Base-by-base conservation (phyloP, 257 asterid genomes). In the Fraxinus excelsior region DNA sequence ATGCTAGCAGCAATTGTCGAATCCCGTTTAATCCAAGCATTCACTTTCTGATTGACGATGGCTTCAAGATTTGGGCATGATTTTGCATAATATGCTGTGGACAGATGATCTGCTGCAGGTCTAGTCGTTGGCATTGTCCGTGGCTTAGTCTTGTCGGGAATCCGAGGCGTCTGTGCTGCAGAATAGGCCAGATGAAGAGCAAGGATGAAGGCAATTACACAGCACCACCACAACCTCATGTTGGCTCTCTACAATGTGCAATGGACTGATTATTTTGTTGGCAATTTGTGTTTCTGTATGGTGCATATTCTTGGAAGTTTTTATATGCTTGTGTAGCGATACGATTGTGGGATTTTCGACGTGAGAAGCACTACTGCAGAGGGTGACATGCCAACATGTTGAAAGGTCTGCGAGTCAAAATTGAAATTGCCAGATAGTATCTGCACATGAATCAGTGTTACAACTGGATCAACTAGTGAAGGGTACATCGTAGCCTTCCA, bases 1-100 rank as follows among this genome's bases (percentile, higher is more conserved):
- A 94, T 82, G 76, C 88, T 82, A 3, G 98, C 83, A 70, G 96
- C 98, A 78, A 94, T 46, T 0, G 96, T 86, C 80, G 70, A 66
- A 62, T 94, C 98, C 10, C 12, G 75, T 62, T 76, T 72, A 75
- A 89, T 74, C 98, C 96, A 91, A 18, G 87, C 80, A 2, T 25
- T 75, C 67, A 92, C 74, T 82, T 79, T 92, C 1, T 80, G 77
- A 2, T 84, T 79, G 81, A 94, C 82, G 38, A 92, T 91, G 80
- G 29, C 10, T 71, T 94, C 96, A 21, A 86, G 79, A 4, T 85
- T 77, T 3, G 98, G 97, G 76, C 98, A 92, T 53, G 88, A 84
- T 0, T 76, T 56, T 10, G 44, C 44, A 44, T 94, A 94, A 71
- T 86, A 71, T 5, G 75, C 12, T 1, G 79, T 70, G 2, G 94